Evolutionary conservation across 2,329 filamentous ascomycete genomes (phyloP), one percentile per base, ranked within the genome.

Genomic region (Aspergillus transmontanensis): DNA sequence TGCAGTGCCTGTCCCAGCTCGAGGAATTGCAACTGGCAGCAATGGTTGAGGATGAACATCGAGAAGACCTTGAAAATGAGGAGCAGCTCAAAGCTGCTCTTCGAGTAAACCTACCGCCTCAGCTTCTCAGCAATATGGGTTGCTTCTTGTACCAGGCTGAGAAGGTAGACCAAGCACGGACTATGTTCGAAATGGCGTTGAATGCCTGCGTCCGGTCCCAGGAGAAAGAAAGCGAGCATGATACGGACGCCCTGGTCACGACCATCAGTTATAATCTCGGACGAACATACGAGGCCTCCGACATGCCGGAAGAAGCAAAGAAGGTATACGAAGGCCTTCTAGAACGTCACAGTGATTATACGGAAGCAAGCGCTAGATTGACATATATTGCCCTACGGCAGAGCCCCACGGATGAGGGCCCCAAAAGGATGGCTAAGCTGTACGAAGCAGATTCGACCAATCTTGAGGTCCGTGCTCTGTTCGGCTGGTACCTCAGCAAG

Each of bases 251-350:
- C 16, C 84, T 99, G 5, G 90, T 98, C 30, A 97, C 94, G 0
- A 97, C 94, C 3, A 96, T 99, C 76, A 97, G 93, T 75, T 99
- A 95, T 84, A 99, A 98, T 73, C 87, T 99, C 46, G 95, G 91
- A 32, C 88, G 95, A 62, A 96, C 93, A 62, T 97, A 97, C 72
- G 95, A 99, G 81, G 90, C 92, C 0, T 89, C 92, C 59, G 89
- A 90, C 41, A 85, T 94, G 75, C 84, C 87, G 7, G 91, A 96
- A 45, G 89, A 96, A 78, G 95, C 95, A 1, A 88, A 92, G 64
- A 90, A 92, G 71, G 91, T 96, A 3, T 99, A 98, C 74, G 90
- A 96, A 71, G 90, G 91, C 48, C 81, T 99, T 32, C 82, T 97
- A 11, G 88, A 89, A 67, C 91, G 94, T 3, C 95, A 99, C 76